Conservation (phyloP, 1,284 basidiomycete species). For the Acaromyces ingoldii region DNA sequence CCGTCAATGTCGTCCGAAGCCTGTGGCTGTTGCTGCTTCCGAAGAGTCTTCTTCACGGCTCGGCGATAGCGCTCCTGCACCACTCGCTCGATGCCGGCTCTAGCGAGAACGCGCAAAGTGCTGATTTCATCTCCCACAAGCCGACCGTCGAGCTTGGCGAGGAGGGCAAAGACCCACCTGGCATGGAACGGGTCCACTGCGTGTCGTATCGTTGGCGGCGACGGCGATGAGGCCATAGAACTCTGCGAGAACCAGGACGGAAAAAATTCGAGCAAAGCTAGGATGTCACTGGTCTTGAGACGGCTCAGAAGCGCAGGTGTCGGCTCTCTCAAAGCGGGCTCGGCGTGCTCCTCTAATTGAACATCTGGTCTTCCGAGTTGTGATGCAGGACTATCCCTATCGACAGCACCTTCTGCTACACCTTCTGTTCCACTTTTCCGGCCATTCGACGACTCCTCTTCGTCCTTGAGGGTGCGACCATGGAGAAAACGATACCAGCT, state of each 20-base stretch:
- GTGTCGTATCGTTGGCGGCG: conserved; percentile 47
- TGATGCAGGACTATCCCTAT: too few relatives aligned
- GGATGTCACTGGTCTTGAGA: conserved; percentile 13
- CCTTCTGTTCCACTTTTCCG: too few relatives aligned
- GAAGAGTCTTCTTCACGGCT: conserved; percentile 15
- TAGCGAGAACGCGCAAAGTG: conserved; percentile 69
- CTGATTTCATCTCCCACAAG: conserved; percentile 73
- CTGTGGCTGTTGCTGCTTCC: conserved; percentile 22
- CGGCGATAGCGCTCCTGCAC: conserved; percentile 33
- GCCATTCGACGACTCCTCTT: too few relatives aligned
- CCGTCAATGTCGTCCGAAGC: conserved; percentile 25
- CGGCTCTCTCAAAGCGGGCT: neutral
- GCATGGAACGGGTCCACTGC: conserved; percentile 64
- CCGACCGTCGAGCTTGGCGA: conserved; percentile 67
- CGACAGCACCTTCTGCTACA: too few relatives aligned
- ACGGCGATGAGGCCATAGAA: conserved; percentile 8
- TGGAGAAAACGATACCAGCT: conserved; percentile 6
- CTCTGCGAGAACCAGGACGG: conserved; percentile 25
- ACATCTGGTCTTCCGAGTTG: too few relatives aligned
- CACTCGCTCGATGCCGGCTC: conserved; percentile 63
- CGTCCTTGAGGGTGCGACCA: neutral
- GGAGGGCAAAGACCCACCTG: conserved; percentile 76
- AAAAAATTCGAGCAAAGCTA: conserved; percentile 19
- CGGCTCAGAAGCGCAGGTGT: neutral
- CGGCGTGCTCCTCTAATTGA: too few relatives aligned